Evolutionary conservation across 225 moss, liverwort and hornwort species (phyloP).

Genomic region (Polytrichum commune): DNA sequence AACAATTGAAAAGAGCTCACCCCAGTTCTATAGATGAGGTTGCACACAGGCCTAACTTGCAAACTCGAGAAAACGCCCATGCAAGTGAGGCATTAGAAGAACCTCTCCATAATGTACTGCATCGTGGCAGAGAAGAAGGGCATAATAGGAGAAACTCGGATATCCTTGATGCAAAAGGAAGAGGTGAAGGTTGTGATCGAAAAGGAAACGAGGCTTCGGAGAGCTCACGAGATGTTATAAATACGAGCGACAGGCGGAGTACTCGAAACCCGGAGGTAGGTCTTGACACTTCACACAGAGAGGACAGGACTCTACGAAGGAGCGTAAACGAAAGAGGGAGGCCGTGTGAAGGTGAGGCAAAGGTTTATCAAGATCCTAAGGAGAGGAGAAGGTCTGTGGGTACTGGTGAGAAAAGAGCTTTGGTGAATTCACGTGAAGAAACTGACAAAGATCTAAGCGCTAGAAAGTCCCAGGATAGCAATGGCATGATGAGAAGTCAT

Average conservation of each 20-base stretch:
- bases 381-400: neutral
- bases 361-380: neutral
- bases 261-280: neutral
- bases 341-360: neutral
- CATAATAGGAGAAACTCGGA: neutral
- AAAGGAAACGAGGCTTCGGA: neutral
- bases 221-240: neutral
- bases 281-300: neutral
- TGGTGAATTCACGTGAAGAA: neutral
- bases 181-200: neutral
- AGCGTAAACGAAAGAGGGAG: conserved; percentile 1
- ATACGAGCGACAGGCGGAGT: neutral
- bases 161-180: neutral
- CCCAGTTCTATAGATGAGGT: neutral
- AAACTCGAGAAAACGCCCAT: neutral
- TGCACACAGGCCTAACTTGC: neutral
- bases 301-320: neutral
- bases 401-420: neutral
- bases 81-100: neutral
- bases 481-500: neutral
- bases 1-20: neutral
- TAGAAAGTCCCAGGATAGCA: neutral
- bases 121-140: neutral
- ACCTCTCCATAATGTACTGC: neutral
- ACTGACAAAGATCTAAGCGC: neutral